Conservation (phyloP, 305 asterid genomes). For the Fraxinus sp. region DNA sequence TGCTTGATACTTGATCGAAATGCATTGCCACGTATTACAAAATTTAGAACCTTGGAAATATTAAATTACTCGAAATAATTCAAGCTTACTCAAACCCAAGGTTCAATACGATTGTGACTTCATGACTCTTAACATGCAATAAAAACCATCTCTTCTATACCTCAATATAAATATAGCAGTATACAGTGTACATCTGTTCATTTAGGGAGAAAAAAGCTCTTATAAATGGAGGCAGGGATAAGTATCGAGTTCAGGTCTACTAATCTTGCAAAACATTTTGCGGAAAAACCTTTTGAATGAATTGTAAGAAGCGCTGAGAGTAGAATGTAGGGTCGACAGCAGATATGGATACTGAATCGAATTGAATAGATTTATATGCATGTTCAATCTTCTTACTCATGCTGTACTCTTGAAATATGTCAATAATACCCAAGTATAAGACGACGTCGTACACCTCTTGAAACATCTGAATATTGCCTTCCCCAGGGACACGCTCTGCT, state of each 20-base stretch:
- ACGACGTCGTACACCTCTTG: constrained; percentile 91
- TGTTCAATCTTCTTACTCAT: constrained; percentile 80
- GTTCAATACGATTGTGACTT: not conserved
- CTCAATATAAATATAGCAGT: not conserved
- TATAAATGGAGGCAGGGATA: not conserved
- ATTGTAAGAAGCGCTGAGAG: constrained; percentile 77
- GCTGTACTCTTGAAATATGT: constrained; percentile 95
- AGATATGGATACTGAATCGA: constrained; percentile 78
- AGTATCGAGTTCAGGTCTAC: not conserved
- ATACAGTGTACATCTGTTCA: not conserved
- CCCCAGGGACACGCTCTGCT: constrained; percentile 66
- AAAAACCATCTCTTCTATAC: not conserved
- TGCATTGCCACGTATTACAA: not conserved
- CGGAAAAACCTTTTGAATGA: constrained; percentile 84
- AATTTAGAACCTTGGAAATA: not conserved
- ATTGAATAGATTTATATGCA: constrained; percentile 76
- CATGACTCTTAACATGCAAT: not conserved
- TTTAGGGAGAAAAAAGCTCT: not conserved
- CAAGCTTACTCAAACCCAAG: not conserved
- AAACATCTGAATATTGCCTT: constrained; percentile 44
- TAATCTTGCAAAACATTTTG: constrained; percentile 33
- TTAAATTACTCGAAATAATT: not conserved
- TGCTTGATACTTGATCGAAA: not conserved
- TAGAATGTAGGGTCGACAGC: constrained; percentile 85
- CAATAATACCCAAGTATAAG: constrained; percentile 81